Evolutionary conservation across 192 early-diverging fungal genomes (phyloP), one percentile per base, ranked within the genome.

Genomic region (Coemansia sp.): DNA sequence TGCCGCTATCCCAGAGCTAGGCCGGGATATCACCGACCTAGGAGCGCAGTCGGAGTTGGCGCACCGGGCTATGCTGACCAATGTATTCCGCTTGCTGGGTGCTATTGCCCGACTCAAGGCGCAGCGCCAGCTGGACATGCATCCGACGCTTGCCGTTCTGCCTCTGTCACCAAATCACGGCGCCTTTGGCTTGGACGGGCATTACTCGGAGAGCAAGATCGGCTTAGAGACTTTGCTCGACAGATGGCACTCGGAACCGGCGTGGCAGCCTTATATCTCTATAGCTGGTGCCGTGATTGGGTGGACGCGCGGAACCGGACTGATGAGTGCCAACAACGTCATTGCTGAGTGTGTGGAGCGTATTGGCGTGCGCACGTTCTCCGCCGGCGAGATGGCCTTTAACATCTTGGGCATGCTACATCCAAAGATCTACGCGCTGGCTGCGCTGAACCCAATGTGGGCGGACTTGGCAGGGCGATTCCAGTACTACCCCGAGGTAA

Each of bases 131-230:
- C 89, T 85, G 51, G 87, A 89, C 64, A 92, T 90, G 50, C 90
- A 93, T 61, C 94, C 95, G 44, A 94, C 96, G 23, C 89, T 91
- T 62, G 92, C 93, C 19, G 85, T 98, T 5, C 74, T 98, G 46
- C 96, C 96, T 2, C 72, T 97, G 63, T 98, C 96, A 63, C 95
- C 96, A 48, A 98, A 98, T 86, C 96, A 98, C 78, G 96, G 95
- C 68, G 94, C 91, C 6, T 96, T 98, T 68, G 96, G 96, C 72
- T 77, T 74, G 53, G 92, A 98, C 75, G 96, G 96, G 79, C 85
- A 96, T 31, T 98, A 98, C 84, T 88, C 90, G 72, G 96, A 98
- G 75, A 89, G 91, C 69, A 98, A 98, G 88, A 89, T 94, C 63
- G 91, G 89, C 44, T 87, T 98, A 42, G 94, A 98, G 82, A 95